Evolutionary conservation across 495 filamentous ascomycete species (phyloP), one percentile per base, ranked within the genome.

Genomic region (Talaromyces wortmannii): DNA sequence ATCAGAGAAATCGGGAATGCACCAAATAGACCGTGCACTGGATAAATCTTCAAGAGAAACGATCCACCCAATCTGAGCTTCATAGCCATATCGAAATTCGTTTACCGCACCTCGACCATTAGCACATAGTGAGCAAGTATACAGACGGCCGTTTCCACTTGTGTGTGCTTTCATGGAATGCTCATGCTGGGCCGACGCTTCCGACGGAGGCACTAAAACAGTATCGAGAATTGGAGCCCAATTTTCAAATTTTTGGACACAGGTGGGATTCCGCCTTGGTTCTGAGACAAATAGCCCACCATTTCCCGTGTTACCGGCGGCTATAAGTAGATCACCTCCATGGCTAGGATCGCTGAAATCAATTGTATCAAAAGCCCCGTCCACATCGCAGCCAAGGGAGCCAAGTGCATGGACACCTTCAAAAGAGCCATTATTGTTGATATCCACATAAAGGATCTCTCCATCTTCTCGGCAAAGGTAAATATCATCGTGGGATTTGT

Each of bases 151-250:
- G 7, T 59, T 58, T 5, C 57, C 42, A 43, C 7, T 50, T 18
- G 23, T 12, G 13, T 40, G 36, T 40, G 30, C 5, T 40, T 42
- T 30, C 30, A 5, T 49, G 15, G 3, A 23, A 23, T 23, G 23
- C 23, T 23, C 23, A 4, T 23, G 23, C 23, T 23, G 23, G 23
- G 23, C 23, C 23, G 4, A 23, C 23, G 53, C 45, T 54, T 55
- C 18, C 60, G 48, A 43, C 61, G 57, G 62, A 68, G 47, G 57
- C 61, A 82, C 75, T 31, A 82, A 72, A 17, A 81, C 75, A 33
- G 89, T 81, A 65, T 97, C 91, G 16, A 82, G 79, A 18, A 85
- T 78, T 0, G 94, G 91, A 0, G 89, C 81, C 92, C 91, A 96
- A 63, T 91, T 96, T 31, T 85, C 78, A 45, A 90, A 81, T n/a